Evolutionary conservation across 768 basidiomycete genomes (phyloP).

Genomic region (Tulasnella sp.): DNA sequence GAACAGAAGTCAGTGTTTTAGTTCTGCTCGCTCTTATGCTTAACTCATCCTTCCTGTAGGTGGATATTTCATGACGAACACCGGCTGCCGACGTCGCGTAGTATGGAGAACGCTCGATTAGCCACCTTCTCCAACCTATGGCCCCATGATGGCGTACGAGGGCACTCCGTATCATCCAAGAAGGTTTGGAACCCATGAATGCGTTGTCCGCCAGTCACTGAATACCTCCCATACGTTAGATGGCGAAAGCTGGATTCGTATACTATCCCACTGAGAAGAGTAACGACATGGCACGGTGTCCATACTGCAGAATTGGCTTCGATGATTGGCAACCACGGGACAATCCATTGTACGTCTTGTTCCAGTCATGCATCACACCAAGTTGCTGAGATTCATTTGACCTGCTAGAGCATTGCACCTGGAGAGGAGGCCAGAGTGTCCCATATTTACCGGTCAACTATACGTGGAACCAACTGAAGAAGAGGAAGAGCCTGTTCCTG

Average conservation of each 20-base stretch:
- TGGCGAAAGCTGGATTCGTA: conserved; percentile 83
- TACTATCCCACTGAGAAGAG: conserved; percentile 51
- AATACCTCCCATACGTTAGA: conserved; percentile 32
- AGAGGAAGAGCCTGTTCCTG: background rate
- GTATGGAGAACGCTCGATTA: conserved; percentile 59
- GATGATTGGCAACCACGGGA: conserved; percentile 82
- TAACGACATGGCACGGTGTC: conserved; percentile 73
- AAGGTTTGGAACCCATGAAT: conserved; percentile 34
- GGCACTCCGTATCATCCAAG: conserved; percentile 56
- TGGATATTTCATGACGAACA: conserved; percentile 44
- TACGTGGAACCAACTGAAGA: background rate
- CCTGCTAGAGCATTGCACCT: conserved; percentile 1
- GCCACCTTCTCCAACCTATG: conserved; percentile 51
- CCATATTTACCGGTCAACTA: conserved; percentile 3
- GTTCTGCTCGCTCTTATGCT: background rate
- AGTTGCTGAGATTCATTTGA: background rate
- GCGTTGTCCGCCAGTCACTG: background rate
- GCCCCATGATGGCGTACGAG: conserved; percentile 50
- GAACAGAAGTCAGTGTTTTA: background rate
- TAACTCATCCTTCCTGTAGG: conserved; percentile 27
- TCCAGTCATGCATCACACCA: background rate
- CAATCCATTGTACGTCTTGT: conserved; percentile 62
- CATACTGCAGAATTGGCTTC: conserved; percentile 69
- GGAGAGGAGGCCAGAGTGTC: conserved; percentile 2
- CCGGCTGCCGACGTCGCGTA: conserved; percentile 51